Percentiles rank a stretch among this genome's conserved stretches.
phyloP scores from a whole-genome alignment of 2,329 filamentous ascomycete species.

The Chrysoporthe austroafricana region DNA sequence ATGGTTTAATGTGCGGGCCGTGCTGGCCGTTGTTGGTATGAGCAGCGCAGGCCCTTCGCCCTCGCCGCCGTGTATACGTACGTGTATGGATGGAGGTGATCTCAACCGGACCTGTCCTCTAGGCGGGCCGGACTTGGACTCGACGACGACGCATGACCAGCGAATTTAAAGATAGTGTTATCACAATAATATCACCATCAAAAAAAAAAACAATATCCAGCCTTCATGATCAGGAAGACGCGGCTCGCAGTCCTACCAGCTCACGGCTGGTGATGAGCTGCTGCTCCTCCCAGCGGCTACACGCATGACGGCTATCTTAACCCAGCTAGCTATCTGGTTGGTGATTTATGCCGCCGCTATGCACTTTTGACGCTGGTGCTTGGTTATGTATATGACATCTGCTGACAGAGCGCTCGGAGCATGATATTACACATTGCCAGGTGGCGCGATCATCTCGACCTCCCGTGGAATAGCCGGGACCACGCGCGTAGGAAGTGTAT shows the following conservation, averaged over 20 bases:
- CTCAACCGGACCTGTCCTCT: background rate
- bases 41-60: background rate
- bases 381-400: too few species aligned
- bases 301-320: too few species aligned
- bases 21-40: background rate
- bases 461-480: too few species aligned
- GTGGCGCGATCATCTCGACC: too few species aligned
- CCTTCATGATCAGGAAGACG: background rate
- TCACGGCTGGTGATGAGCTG: background rate
- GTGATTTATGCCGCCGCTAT: too few species aligned
- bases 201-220: background rate
- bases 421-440: too few species aligned
- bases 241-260: background rate
- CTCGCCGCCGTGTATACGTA: background rate
- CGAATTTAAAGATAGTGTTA: background rate
- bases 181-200: background rate
- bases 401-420: too few species aligned
- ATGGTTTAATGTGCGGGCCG: background rate
- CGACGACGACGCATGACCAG: slow-evolving; percentile 17
- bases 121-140: background rate
- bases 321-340: too few species aligned
- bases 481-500: too few species aligned
- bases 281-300: background rate
- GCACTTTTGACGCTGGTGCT: too few species aligned
- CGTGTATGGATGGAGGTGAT: background rate